Evolutionary conservation across 2,329 filamentous ascomycete species (phyloP), one percentile per base, ranked within the genome.

Genomic region (Neopestalotiopsis sp.): DNA sequence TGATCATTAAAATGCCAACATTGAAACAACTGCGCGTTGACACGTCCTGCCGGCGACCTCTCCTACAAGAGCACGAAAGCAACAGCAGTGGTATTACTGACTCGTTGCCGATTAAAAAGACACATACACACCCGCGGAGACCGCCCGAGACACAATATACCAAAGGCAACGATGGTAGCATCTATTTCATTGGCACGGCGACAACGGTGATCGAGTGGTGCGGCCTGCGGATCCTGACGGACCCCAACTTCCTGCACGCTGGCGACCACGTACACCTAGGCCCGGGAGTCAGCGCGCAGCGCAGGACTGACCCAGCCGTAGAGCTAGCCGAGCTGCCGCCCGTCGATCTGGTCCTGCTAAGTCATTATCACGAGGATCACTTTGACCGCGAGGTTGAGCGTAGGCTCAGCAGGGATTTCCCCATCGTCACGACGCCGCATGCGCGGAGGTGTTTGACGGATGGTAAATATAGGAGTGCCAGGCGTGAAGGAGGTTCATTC

Each of bases 261-360:
- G 89, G 89, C 40, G 89, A 91, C 73, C 88, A 91, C 72, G 89
- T 92, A 9, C 89, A 92, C 75, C 84, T 92, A 1, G 90, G 89
- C 0, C 89, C 90, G 0, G 89, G 89, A 1, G 88, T 91, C 1
- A 86, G 83, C 2, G 85, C 82, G 1, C 82, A 81, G 30, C 82
- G 89, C 1, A 77, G 78, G 30, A 91, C 86, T 0, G 86, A 92
- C 71, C 89, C 89, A 28, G 87, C 88, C 0, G 81, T 92, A 17
- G 85, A 90, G 68, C 75, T 92, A 4, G 82, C 89, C 62, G 82
- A 88, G 34, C 79, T 92, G 1, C 90, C 90, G 1, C 81, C 83
- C 1, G 82, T 92, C 24, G 88, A 92, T 74, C 79, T 83, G 0
- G 84, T 92, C 2, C 80, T 92, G 40, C 79, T 92, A 1, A 89